Percentiles rank a stretch among this genome's conserved stretches.
phyloP scores from a whole-genome alignment of 2,329 filamentous ascomycete genomes.

The Triangularia verruculosa region DNA sequence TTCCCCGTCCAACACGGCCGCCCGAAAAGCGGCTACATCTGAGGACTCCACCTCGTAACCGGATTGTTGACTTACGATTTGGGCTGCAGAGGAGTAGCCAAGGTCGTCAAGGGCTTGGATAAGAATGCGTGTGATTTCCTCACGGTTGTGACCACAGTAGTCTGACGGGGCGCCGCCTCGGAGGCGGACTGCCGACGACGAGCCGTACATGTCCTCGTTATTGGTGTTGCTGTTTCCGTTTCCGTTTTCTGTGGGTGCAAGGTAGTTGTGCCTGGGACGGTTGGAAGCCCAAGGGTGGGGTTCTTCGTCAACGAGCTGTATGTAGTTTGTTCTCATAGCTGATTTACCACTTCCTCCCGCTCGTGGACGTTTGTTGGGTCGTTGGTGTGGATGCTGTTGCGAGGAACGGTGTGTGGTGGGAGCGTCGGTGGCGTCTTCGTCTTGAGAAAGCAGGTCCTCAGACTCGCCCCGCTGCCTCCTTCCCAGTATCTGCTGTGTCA shows the following conservation, averaged over 20 bases:
- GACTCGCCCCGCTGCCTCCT: slow-evolving; percentile 51
- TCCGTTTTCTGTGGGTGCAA: slow-evolving; percentile 32
- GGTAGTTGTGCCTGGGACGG: not conserved
- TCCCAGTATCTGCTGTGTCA: slow-evolving; percentile 46
- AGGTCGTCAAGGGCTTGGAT: slow-evolving; percentile 89
- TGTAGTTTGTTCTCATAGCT: slow-evolving; percentile 1
- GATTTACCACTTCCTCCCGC: not conserved
- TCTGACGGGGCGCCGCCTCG: slow-evolving; percentile 26
- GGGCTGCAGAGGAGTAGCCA: slow-evolving; percentile 77
- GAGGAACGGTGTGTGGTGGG: slow-evolving; percentile 8
- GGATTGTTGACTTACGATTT: slow-evolving; percentile 73
- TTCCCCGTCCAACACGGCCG: slow-evolving; percentile 72
- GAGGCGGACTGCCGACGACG: slow-evolving; percentile 37
- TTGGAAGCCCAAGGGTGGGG: not conserved
- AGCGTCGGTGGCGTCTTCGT: slow-evolving; percentile 38
- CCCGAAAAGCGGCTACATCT: slow-evolving; percentile 81
- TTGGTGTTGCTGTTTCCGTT: slow-evolving; percentile 53
- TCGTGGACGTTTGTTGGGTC: slow-evolving; percentile 46
- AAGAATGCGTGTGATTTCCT: slow-evolving; percentile 88
- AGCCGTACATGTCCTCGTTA: slow-evolving; percentile 55
- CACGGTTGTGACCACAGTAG: slow-evolving; percentile 84
- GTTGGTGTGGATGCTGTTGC: slow-evolving; percentile 12
- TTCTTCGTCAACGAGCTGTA: not conserved
- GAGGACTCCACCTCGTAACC: slow-evolving; percentile 83
- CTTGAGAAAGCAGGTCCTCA: slow-evolving; percentile 32